These are phyloP conservation scores for Phytopythium vexans DNA, from an alignment of 352 stramenopile genomes.

Conservation along the genomic window DNA sequence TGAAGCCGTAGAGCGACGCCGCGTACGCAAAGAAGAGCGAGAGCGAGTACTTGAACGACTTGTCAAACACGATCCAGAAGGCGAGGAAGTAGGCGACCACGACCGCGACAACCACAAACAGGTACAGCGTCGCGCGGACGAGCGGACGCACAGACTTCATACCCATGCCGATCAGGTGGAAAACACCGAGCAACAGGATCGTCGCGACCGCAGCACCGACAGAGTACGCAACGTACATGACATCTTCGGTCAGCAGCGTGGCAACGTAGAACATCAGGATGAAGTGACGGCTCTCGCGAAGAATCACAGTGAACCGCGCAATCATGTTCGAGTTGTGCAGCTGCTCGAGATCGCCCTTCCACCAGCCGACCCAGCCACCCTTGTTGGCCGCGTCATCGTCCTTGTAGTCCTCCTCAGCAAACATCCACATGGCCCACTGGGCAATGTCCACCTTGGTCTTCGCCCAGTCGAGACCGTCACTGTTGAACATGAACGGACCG, in stretches of 20 bases:
- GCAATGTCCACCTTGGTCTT: constrained; percentile 73
- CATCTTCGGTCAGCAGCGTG: constrained; percentile 41
- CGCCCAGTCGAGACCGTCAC: constrained; percentile 66
- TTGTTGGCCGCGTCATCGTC: constrained; percentile 60
- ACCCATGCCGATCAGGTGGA: constrained; percentile 36
- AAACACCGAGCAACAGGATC: constrained; percentile 42
- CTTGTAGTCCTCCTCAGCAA: constrained; percentile 53
- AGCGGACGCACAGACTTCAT: constrained; percentile 41
- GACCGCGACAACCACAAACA: constrained; percentile 20
- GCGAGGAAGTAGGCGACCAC: constrained; percentile 50
- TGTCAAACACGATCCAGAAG: constrained; percentile 35
- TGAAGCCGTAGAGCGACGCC: constrained; percentile 63
- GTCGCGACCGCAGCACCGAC: constrained; percentile 50
- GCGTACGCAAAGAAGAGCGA: constrained; percentile 67
- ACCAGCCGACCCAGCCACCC: constrained; percentile 75
- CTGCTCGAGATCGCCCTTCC: constrained; percentile 61
- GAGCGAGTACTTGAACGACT: constrained; percentile 34
- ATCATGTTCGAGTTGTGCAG: constrained; percentile 68
- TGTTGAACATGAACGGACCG: constrained; percentile 78
- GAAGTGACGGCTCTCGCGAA: constrained; percentile 73
- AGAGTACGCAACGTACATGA: constrained; percentile 48
- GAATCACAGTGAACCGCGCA: constrained; percentile 58
- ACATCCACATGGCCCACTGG: constrained; percentile 73
- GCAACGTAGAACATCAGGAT: constrained; percentile 73
- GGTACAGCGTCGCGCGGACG: constrained; percentile 46